A percentile compares a stretch with the other conserved stretches of the same genome.
Evolutionary conservation across 176 grass and related monocot species (phyloP).

Genomic region (sorghum (Sorghum bicolor)): DNA sequence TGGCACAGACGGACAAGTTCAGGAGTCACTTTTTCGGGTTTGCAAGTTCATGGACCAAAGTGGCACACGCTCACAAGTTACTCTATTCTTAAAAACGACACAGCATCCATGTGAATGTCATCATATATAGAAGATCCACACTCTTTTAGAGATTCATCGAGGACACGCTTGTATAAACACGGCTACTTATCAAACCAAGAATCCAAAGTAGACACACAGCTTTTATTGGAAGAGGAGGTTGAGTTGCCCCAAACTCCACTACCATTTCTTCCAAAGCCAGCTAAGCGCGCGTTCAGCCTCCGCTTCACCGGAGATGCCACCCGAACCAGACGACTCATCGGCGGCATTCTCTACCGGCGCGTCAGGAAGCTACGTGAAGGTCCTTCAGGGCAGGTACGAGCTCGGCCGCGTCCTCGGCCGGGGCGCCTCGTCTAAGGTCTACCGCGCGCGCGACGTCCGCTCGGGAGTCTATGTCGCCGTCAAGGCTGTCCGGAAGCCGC

Average conservation of each 20-base stretch:
- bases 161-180: neutral
- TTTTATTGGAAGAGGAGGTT: neutral
- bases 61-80: no score
- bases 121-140: no score
- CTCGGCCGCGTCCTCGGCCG: conserved; percentile 36
- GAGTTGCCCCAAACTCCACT: neutral
- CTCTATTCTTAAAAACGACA: no score
- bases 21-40: no score
- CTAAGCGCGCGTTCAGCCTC: neutral
- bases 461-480: conserved; percentile 18
- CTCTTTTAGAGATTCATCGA: no score
- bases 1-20: no score
- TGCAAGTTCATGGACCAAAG: no score
- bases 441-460: conserved; percentile 29
- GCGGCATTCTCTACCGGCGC: neutral
- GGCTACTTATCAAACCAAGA: neutral
- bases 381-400: conserved; percentile 32
- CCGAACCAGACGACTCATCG: neutral
- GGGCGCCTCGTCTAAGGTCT: conserved; percentile 32
- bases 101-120: no score
- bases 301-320: neutral
- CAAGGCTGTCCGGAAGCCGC: conserved; percentile 32
- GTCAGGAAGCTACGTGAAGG: neutral
- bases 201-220: neutral
- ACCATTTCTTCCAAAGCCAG: neutral